These are phyloP conservation scores for Schizopora paradoxa DNA, from an alignment of 1,284 basidiomycete species.

Conservation along the genomic window DNA sequence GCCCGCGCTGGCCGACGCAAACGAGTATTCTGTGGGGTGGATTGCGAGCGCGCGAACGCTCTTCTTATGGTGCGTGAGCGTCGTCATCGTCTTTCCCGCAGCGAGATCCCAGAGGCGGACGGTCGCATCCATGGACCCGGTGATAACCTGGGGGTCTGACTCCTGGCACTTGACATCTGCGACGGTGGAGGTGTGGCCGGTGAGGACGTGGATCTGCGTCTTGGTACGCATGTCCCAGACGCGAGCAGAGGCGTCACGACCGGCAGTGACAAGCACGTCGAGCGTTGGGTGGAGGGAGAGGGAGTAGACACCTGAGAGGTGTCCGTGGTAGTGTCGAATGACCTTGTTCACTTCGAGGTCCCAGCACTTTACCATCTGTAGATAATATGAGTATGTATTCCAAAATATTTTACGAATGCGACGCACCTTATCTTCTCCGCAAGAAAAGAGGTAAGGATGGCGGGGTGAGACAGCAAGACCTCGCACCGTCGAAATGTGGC, in stretches of 20 bases:
- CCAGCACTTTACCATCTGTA: slow-evolving; percentile 99
- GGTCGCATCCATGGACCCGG: slow-evolving; percentile 97
- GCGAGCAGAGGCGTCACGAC: slow-evolving; percentile 91
- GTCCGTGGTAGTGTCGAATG: slow-evolving; percentile 96
- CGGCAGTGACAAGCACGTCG: slow-evolving; percentile 91
- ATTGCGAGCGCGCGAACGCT: slow-evolving; percentile 90
- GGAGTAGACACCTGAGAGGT: slow-evolving; percentile 93
- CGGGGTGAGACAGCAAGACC: slow-evolving; percentile 88
- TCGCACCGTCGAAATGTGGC: slow-evolving; percentile 95
- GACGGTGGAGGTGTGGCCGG: slow-evolving; percentile 92
- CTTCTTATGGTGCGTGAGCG: slow-evolving; percentile 98
- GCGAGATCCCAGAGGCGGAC: slow-evolving; percentile 98
- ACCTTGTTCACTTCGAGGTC: slow-evolving; percentile 99
- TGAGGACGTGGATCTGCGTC: slow-evolving; percentile 88
- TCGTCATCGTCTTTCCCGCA: slow-evolving; percentile 93
- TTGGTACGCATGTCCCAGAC: slow-evolving; percentile 99
- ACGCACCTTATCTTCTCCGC: slow-evolving; percentile 91
- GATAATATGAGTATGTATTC: slow-evolving; percentile 4
- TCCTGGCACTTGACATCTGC: slow-evolving; percentile 94
- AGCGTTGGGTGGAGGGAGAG: slow-evolving; percentile 91
- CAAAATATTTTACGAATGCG: neutral
- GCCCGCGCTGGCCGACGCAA: slow-evolving; percentile 91
- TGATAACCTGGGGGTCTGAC: slow-evolving; percentile 95
- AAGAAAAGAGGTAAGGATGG: slow-evolving; percentile 97
- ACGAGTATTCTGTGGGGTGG: slow-evolving; percentile 94